Conservation (phyloP, 768 basidiomycete genomes). For the Suillus occidentalis region DNA sequence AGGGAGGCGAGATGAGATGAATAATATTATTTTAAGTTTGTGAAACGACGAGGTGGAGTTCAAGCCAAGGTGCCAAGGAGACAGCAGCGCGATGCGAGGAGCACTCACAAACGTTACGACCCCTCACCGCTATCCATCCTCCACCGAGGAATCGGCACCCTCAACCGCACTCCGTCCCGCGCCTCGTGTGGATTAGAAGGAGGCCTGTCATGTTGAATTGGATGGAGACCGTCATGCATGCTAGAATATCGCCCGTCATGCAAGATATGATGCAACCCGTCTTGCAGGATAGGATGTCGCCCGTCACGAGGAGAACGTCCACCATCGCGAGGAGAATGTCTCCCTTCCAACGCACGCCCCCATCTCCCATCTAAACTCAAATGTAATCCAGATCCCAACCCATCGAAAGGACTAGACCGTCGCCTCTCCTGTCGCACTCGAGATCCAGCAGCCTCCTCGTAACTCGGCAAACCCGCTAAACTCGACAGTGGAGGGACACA, state of each 20-base stretch:
- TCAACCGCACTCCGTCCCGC: not conserved
- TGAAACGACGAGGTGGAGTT: not conserved
- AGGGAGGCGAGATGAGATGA: not conserved
- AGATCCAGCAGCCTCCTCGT: slow-evolving; percentile 62
- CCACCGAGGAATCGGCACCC: not conserved
- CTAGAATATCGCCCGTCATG: not conserved
- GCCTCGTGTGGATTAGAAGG: not conserved
- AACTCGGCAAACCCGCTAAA: slow-evolving; percentile 78
- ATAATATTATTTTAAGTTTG: not conserved
- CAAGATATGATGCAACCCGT: too few relatives aligned
- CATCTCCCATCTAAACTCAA: not conserved
- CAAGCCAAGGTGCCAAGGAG: not conserved
- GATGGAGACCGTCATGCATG: not conserved
- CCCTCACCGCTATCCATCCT: not conserved
- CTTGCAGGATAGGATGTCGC: not conserved
- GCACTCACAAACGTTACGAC: not conserved
- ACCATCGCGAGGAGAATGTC: not conserved
- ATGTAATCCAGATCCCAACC: not conserved
- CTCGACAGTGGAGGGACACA: slow-evolving; percentile 85
- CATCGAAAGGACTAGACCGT: not conserved
- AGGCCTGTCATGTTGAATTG: not conserved
- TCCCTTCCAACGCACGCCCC: not conserved
- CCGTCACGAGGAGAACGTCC: not conserved
- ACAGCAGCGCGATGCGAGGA: not conserved
- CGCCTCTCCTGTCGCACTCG: not conserved